Evolutionary conservation across 345 rosid genomes (phyloP).

Genomic region (Turnera subulata): DNA sequence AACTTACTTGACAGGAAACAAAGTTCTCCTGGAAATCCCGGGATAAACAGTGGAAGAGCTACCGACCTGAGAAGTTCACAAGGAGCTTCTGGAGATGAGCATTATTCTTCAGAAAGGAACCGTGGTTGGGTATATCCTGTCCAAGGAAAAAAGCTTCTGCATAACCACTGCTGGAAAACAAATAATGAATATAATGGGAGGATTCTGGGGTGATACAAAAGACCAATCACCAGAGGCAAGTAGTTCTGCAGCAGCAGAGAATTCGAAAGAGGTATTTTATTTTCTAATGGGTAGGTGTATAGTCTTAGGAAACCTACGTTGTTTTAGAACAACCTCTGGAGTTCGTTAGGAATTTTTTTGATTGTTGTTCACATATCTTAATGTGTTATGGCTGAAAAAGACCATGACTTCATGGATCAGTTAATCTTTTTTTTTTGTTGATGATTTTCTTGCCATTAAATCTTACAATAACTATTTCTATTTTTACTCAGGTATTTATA

Average conservation of each 20-base stretch:
- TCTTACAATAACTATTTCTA: no score
- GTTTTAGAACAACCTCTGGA: no score
- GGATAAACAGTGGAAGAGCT: constrained; percentile 24
- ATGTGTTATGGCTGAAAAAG: no score
- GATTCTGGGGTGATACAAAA: constrained; percentile 15
- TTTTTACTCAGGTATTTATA: no score
- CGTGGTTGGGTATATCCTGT: constrained; percentile 73
- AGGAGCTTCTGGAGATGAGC: constrained; percentile 24
- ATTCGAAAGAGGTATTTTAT: constrained; percentile 41
- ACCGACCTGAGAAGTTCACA: constrained; percentile 17
- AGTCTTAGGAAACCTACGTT: no score
- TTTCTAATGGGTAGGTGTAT: background rate
- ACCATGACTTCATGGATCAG: no score
- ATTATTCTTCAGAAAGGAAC: constrained; percentile 23
- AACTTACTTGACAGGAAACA: no score
- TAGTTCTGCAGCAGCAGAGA: constrained; percentile 20
- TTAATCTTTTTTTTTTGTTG: no score
- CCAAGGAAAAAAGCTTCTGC: constrained; percentile 39
- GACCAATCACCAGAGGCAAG: constrained; percentile 17
- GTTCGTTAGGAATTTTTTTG: no score
- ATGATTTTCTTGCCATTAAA: no score
- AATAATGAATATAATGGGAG: constrained; percentile 32
- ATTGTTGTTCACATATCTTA: no score
- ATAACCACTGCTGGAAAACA: constrained; percentile 42
- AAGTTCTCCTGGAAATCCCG: constrained; percentile 18